Conservation (phyloP, 2,329 filamentous ascomycete genomes). For the Domatiomyces globalis region DNA sequence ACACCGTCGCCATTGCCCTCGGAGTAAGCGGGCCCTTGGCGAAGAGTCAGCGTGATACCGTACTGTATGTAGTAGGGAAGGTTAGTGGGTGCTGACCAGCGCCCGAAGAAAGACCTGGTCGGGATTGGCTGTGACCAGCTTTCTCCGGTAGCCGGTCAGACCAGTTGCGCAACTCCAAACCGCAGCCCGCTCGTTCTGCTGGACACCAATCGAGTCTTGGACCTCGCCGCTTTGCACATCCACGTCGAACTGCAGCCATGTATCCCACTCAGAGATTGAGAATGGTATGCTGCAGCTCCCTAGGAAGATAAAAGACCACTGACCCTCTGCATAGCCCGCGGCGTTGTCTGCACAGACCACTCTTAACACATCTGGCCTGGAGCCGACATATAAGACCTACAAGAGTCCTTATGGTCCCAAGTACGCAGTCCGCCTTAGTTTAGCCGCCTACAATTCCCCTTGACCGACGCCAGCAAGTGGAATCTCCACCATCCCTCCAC, state of each 20-base stretch:
- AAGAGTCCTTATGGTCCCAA: constrained; percentile 44
- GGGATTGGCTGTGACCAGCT: background rate
- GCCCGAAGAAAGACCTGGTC: background rate
- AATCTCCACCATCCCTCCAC: background rate
- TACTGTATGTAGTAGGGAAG: too few relatives aligned
- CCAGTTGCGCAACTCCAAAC: background rate
- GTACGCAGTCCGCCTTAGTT: constrained; percentile 38
- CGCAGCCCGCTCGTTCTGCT: too few relatives aligned
- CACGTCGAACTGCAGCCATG: background rate
- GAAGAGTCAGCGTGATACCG: too few relatives aligned
- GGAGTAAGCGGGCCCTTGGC: too few relatives aligned
- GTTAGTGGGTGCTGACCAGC: background rate
- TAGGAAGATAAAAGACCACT: background rate
- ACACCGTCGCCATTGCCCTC: too few relatives aligned
- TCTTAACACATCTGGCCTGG: constrained; percentile 11
- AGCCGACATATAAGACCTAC: constrained; percentile 32
- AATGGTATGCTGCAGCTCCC: background rate
- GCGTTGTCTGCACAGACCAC: background rate
- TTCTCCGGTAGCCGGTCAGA: background rate
- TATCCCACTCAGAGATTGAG: background rate
- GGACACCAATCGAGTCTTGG: background rate
- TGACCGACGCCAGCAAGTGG: background rate
- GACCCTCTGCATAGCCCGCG: background rate
- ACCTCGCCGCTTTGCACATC: background rate
- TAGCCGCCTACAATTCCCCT: background rate